Evolutionary conservation across 2,329 filamentous ascomycete species (phyloP).

Genomic region (Trichoderma atrobrunneum): DNA sequence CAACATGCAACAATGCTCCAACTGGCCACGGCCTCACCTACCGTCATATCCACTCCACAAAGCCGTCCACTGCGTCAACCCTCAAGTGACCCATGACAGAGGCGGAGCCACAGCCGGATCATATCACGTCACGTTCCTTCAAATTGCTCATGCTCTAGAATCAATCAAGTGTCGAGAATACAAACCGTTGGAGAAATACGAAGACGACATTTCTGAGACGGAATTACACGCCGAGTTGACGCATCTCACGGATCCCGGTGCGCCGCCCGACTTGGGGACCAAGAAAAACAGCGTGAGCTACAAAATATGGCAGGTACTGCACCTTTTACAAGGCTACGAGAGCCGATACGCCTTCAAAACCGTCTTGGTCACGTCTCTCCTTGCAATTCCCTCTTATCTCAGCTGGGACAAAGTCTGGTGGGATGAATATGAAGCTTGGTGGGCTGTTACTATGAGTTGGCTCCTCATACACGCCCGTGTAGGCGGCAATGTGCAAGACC

Average conservation of each 20-base stretch:
- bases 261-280: slow-evolving; percentile 33
- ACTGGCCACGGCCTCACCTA: slow-evolving; percentile 43
- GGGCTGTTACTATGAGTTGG: slow-evolving; percentile 57
- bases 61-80: slow-evolving; percentile 52
- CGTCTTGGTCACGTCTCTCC: slow-evolving; percentile 47
- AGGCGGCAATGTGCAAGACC: slow-evolving; percentile 57
- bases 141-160: slow-evolving; percentile 44
- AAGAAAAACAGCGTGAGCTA: slow-evolving; percentile 43
- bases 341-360: slow-evolving; percentile 57
- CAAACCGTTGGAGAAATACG: slow-evolving; percentile 30
- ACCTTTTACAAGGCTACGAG: slow-evolving; percentile 56
- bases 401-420: slow-evolving; percentile 47
- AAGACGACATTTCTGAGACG: not conserved
- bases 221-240: slow-evolving; percentile 20
- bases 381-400: slow-evolving; percentile 55
- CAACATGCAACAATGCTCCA: slow-evolving; percentile 43
- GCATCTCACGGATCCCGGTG: slow-evolving; percentile 38
- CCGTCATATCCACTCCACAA: slow-evolving; percentile 56
- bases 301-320: slow-evolving; percentile 48
- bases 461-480: slow-evolving; percentile 50
- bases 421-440: slow-evolving; percentile 56
- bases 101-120: slow-evolving; percentile 55
- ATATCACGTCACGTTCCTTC: slow-evolving; percentile 45
- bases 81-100: slow-evolving; percentile 57
- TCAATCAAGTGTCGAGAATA: slow-evolving; percentile 41